These are phyloP conservation scores for Zostera marina DNA, from an alignment of 116 monocot genomes.

Conservation along the genomic window DNA sequence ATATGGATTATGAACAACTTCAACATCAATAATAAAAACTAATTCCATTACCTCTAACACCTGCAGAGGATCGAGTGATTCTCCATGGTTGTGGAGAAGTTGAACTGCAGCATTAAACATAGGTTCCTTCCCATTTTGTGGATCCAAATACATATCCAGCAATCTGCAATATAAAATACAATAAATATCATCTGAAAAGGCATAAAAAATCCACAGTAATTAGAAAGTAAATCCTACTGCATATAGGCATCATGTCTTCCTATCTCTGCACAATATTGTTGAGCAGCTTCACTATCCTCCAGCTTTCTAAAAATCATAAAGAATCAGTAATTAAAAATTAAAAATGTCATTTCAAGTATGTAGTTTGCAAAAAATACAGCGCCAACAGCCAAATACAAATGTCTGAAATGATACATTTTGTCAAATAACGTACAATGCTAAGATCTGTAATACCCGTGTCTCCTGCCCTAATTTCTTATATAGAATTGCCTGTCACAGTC, in stretches of 20 bases:
- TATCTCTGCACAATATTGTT: constrained; percentile 97
- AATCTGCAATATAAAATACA: constrained; percentile 25
- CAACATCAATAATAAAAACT: too few relatives aligned
- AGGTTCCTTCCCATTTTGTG: constrained; percentile 83
- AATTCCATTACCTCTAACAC: constrained; percentile 60
- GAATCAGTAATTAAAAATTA: neutral
- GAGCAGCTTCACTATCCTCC: constrained; percentile 94
- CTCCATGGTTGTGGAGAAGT: constrained; percentile 95
- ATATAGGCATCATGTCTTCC: constrained; percentile 94
- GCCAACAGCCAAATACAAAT: too few relatives aligned
- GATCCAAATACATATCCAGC: constrained; percentile 91
- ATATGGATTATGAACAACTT: too few relatives aligned
- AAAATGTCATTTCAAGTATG: neutral
- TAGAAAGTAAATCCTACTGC: constrained; percentile 37
- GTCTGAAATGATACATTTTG: too few relatives aligned
- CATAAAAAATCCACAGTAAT: neutral
- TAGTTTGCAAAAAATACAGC: neutral
- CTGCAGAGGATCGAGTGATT: constrained; percentile 80
- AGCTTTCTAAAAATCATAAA: constrained; percentile 50
- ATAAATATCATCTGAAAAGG: neutral
- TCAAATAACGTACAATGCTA: constrained; percentile 66
- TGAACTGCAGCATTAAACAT: constrained; percentile 91
- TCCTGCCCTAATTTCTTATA: constrained; percentile 93
- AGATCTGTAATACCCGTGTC: constrained; percentile 71
- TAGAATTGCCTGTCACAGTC: constrained; percentile 56